Evolutionary conservation across 306 rosid species (phyloP).

Genomic region (Vigna reflexopilosa): DNA sequence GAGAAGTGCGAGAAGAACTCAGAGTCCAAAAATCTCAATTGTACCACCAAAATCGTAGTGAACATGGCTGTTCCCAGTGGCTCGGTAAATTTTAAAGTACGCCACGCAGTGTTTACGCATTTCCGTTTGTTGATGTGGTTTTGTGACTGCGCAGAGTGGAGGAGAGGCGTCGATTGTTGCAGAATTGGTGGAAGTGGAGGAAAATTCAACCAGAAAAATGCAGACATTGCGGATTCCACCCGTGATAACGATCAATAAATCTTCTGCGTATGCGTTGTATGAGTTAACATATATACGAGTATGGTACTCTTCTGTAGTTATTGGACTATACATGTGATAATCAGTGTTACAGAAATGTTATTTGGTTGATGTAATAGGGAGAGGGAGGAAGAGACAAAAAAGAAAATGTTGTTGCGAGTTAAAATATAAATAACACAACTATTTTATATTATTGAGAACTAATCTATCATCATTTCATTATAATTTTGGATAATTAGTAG

Average conservation of each 20-base stretch:
- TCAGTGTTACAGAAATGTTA: background rate
- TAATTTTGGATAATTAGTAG: conserved; percentile 1
- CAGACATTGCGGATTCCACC: conserved; percentile 80
- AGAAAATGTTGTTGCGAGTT: background rate
- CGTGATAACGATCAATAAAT: conserved; percentile 73
- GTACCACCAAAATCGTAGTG: conserved; percentile 81
- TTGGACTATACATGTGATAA: background rate
- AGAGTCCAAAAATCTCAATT: conserved; percentile 67
- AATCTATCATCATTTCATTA: background rate
- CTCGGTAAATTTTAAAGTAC: conserved; percentile 53
- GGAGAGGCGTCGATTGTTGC: conserved; percentile 91
- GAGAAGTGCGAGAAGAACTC: conserved; percentile 86
- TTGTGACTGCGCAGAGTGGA: conserved; percentile 61
- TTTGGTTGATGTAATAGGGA: background rate
- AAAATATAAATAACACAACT: too few species aligned
- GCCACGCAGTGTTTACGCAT: background rate
- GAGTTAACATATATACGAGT: conserved; percentile 79
- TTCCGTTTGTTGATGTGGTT: background rate
- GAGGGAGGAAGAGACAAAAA: background rate
- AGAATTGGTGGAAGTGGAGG: conserved; percentile 90
- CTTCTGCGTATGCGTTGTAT: conserved; percentile 80
- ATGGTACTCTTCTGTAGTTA: conserved; percentile 31
- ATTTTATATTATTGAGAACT: background rate
- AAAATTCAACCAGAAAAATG: conserved; percentile 81
- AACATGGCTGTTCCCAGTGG: conserved; percentile 93